These are phyloP conservation scores for Selaginella moellendorffii DNA, from an alignment of 75 land plant genomes.

Conservation along the genomic window DNA sequence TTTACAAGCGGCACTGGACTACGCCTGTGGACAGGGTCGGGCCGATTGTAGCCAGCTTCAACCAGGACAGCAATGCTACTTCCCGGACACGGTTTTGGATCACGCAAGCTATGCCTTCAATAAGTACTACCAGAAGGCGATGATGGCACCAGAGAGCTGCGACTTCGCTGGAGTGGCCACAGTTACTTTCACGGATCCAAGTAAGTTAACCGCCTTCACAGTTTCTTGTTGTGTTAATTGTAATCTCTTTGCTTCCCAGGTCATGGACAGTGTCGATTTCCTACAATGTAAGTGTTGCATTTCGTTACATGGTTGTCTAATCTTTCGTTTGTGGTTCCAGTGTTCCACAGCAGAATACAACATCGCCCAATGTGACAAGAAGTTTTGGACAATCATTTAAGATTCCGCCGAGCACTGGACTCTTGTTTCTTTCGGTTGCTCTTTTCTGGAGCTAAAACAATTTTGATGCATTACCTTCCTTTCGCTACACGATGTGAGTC, in stretches of 20 bases:
- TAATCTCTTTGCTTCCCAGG: neutral
- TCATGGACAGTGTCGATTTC: neutral
- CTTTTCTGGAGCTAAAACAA: too few relatives aligned
- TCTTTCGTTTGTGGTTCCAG: neutral
- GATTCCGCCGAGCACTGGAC: too few relatives aligned
- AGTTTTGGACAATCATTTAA: neutral
- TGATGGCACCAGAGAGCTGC: conserved; percentile 44
- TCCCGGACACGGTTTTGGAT: conserved; percentile 36
- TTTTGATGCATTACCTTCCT: too few relatives aligned
- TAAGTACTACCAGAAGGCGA: conserved; percentile 58
- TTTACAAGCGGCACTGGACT: conserved; percentile 35
- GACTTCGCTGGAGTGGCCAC: conserved; percentile 68
- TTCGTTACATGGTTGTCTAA: neutral
- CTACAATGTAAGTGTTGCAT: neutral
- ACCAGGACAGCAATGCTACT: conserved; percentile 38
- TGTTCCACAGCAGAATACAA: neutral
- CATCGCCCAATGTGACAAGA: neutral
- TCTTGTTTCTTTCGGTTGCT: too few relatives aligned
- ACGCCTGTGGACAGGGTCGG: conserved; percentile 58
- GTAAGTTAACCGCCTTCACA: conserved; percentile 16
- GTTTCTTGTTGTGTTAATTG: neutral
- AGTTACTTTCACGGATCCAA: conserved; percentile 51
- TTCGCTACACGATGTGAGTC: too few relatives aligned
- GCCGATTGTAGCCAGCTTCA: conserved; percentile 49
- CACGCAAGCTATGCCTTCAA: conserved; percentile 79